A percentile compares a stretch with the other conserved stretches of the same genome.
Evolutionary conservation across 306 rosid genomes (phyloP).

Genomic region (Cajanus cajan): DNA sequence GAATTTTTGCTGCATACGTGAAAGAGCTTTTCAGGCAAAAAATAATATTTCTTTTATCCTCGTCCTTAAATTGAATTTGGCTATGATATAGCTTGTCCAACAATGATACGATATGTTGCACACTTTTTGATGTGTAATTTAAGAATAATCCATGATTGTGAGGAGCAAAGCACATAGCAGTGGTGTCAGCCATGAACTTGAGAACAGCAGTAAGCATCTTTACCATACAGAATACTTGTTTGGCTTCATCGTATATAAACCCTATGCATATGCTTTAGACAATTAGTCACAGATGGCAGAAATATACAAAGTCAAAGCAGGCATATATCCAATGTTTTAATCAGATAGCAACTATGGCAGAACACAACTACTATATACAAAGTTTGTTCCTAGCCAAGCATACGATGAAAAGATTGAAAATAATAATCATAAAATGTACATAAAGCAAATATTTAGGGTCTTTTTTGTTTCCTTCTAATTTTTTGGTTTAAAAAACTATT

Average conservation of each 20-base stretch:
- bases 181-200: slow-evolving; percentile 68
- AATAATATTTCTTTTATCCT: slow-evolving; percentile 47
- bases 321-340: not conserved
- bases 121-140: slow-evolving; percentile 55
- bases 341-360: not conserved
- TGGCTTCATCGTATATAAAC: slow-evolving; percentile 31
- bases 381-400: not conserved
- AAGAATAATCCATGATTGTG: slow-evolving; percentile 53
- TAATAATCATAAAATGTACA: not conserved
- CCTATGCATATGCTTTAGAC: slow-evolving; percentile 43
- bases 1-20: slow-evolving; percentile 77
- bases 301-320: not conserved
- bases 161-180: slow-evolving; percentile 51
- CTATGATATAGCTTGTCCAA: slow-evolving; percentile 38
- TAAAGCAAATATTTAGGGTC: not conserved
- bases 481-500: not conserved
- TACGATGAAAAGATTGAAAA: not conserved
- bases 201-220: slow-evolving; percentile 75
- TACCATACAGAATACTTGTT: slow-evolving; percentile 47
- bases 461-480: not conserved
- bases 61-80: slow-evolving; percentile 53
- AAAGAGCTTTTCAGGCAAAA: slow-evolving; percentile 67
- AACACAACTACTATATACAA: not conserved
- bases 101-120: slow-evolving; percentile 36
- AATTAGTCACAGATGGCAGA: slow-evolving; percentile 18